Evolutionary conservation across 1,284 basidiomycete species (phyloP), one percentile per base, ranked within the genome.

Genomic region (Malassezia obtusa): DNA sequence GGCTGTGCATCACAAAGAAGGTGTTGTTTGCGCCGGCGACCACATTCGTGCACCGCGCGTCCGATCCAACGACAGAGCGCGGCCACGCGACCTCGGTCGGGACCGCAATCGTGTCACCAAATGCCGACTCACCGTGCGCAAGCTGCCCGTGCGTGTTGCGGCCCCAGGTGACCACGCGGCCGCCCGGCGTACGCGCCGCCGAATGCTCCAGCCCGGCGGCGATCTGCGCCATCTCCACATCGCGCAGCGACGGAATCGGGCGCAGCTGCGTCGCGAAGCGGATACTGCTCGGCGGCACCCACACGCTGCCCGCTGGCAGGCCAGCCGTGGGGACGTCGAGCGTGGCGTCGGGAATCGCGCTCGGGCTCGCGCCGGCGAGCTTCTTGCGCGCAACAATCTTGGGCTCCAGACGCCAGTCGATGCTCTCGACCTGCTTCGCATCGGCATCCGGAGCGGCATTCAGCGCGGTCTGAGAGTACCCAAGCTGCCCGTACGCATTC

Each of bases 401-500:
- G 22, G 77, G 64, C 17, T 65, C 57, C 22, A 67, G 62, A 10
- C 63, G 68, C 45, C 61, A 79, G 73, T 65, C 71, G 64, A 49
- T 71, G 70, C 25, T 77, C 22, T 61, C 59, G 14, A 61, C 76
- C 76, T 60, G 60, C 48, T 49, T 57, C 15, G 6, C 15, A 14
- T 43, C 17, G 2, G 40, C 5, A 37, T 55, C 58, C 7, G 53
- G 60, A 3, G 58, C 59, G 84, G 79, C 62, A 80, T 84, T 65
- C 28, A 72, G 58, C 40, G 58, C 35, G 3, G 68, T 61, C 2
- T 54, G 52, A 4, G 63, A 50, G 11, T 59, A 56, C 12, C 89
- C 89, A 11, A 95, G 82, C 75, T 95, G 91, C 1, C 88, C 87
- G 71, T 84, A 82, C 0, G 79, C 77, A 75, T 96, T 95, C n/a